Evolutionary conservation across 768 basidiomycete species (phyloP), one percentile per base, ranked within the genome.

Genomic region (Hypholoma fasciculare): DNA sequence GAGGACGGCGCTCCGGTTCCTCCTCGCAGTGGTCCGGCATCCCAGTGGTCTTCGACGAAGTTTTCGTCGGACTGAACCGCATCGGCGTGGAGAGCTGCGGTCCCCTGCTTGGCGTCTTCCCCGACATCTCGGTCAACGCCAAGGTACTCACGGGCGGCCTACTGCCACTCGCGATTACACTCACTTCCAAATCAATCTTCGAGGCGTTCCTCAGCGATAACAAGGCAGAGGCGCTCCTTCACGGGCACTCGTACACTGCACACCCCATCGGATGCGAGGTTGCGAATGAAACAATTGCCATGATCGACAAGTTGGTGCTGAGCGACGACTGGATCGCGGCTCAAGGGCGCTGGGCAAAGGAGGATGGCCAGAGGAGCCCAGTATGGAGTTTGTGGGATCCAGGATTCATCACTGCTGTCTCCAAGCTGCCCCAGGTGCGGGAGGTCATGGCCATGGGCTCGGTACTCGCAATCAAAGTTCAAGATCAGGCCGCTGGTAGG

Each of bases 211-310:
- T 82, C 38, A 82, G 91, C 36, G 79, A 82, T 36, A 79, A 78
- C 37, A 98, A 98, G 71, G 81, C 80, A n/a, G 84, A 91, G 60
- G 94, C 96, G 14, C 76, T 98, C 13, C 76, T 98, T 2, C 96
- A 98, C 60, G 96, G 96, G 0, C 96, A 98, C 70, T 94, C 91
- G 56, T 98, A 98, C 71, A 97, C 94, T 0, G 96, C 96, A 2
- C 92, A 97, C 69, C 85, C 96, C 0, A 80, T 97, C 39, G 96
- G 94, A 0, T 98, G 96, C 71, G 88, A 91, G 61, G 92, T 97
- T 12, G 96, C 96, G 0, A 88, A 88, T 63, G 84, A 87, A 71
- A 84, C 94, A 3, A 76, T 98, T 42, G 76, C 82, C 36, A 74
- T 90, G 58, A 68, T 96, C 7, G 86, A 88, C 49, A 76, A 76